Evolutionary conservation across 73 alveolate genomes (phyloP).

Genomic region (Paramecium sonneborni): DNA sequence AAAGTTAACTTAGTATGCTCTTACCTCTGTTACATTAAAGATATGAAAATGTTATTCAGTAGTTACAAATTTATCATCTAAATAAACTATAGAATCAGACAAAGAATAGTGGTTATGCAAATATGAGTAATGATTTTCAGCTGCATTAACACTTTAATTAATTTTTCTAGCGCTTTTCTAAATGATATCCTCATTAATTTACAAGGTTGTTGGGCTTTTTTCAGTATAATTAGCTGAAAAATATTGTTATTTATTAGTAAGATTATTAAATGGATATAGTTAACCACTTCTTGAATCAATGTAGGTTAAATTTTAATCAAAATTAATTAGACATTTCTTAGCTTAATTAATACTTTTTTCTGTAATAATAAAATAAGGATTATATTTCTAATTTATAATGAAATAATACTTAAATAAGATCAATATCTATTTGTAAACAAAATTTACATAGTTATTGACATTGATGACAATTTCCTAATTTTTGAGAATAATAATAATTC

Average conservation of each 20-base stretch:
- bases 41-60: too few relatives aligned
- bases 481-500: background rate
- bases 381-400: background rate
- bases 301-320: background rate
- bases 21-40: background rate
- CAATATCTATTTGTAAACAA: background rate
- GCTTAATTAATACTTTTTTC: background rate
- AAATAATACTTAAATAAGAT: background rate
- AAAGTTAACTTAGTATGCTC: background rate
- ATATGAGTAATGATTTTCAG: too few relatives aligned
- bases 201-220: background rate
- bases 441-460: background rate
- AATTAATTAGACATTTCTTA: background rate
- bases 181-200: background rate
- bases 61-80: too few relatives aligned
- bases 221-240: background rate
- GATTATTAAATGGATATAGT: background rate
- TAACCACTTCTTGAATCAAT: background rate
- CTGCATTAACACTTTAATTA: background rate
- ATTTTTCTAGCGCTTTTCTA: background rate
- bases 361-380: background rate
- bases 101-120: background rate
- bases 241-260: background rate
- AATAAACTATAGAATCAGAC: background rate
- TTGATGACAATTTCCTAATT: background rate